Conservation (phyloP, 2,329 filamentous ascomycete genomes). For the Ceratocystis cubensis region DNA sequence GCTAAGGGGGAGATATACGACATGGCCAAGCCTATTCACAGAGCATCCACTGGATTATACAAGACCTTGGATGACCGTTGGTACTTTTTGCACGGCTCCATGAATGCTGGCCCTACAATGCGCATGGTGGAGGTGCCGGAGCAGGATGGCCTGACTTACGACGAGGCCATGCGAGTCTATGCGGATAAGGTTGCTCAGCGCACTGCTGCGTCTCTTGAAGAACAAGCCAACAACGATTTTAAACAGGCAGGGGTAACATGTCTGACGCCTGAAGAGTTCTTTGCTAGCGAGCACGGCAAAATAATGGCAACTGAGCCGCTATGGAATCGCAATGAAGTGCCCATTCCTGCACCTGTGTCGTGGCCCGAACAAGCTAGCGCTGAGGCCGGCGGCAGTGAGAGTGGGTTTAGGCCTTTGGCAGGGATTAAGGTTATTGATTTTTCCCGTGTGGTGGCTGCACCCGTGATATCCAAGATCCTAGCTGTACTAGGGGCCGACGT, state of each 20-base stretch:
- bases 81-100: constrained; percentile 24
- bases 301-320: constrained; percentile 22
- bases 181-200: constrained; percentile 23
- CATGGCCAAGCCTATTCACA: constrained; percentile 25
- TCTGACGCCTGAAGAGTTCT: constrained; percentile 25
- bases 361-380: constrained; percentile 11
- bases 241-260: constrained; percentile 26
- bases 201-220: constrained; percentile 23
- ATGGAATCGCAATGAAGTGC: constrained; percentile 20
- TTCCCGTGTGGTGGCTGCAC: constrained; percentile 63
- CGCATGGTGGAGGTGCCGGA: constrained; percentile 22
- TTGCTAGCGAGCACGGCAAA: constrained; percentile 25
- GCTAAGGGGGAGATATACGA: constrained; percentile 18
- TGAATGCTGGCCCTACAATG: constrained; percentile 23
- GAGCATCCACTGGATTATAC: constrained; percentile 24
- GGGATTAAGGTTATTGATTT: constrained; percentile 64
- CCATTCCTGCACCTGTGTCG: constrained; percentile 22
- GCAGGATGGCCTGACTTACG: constrained; percentile 19
- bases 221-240: constrained; percentile 23
- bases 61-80: constrained; percentile 22
- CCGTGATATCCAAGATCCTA: constrained; percentile 56
- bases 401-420: constrained; percentile 30
- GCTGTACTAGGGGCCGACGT: constrained; percentile 67
- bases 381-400: neutral
- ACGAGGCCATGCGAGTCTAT: constrained; percentile 24